Evolutionary conservation across 2,329 filamentous ascomycete species (phyloP), one percentile per base, ranked within the genome.

Genomic region (Nigrospora osmanthi): DNA sequence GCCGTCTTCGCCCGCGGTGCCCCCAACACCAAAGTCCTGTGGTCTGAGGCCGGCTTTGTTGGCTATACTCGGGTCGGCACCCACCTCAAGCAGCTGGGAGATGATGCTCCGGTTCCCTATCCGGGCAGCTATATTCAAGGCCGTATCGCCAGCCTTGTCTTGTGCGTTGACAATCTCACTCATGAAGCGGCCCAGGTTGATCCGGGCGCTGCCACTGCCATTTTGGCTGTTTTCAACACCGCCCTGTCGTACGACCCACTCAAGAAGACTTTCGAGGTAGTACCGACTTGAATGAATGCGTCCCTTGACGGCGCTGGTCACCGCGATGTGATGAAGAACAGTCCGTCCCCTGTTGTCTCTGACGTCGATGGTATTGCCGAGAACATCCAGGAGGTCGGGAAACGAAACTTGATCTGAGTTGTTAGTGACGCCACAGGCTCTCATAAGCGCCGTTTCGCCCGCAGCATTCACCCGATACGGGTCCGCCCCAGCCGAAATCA

Each of bases 101-200:
- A 97, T 95, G 55, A 98, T 95, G 56, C 89, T 94, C 45, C 86
- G 78, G 61, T 95, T 97, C 17, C 89, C 89, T 53, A 96, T 95
- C 49, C 93, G 78, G 2, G 93, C 90, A 2, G 91, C 93, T 50
- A 97, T 84, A 54, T 96, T 96, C 16, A 98, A 72, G 0, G 93
- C 93, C 0, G 93, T 98, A 59, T 98, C 95, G 1, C 93, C 93
- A 32, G 87, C 86, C 57, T 90, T 89, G 64, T 98, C 93, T 56
- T 91, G 87, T 0, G 90, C 85, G 57, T 98, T 97, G 48, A 98
- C 91, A 63, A 98, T 94, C 60, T 97, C 90, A 40, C 86, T 88
- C 79, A 98, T 94, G 67, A 98, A 98, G 34, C 89, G 83, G 30
- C 88, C 90, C 43, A 98, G 76, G 19, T 86, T 88, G 66, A 97